Evolutionary conservation across 2,329 filamentous ascomycete genomes (phyloP).

Genomic region (Hyphodiscus sp.): DNA sequence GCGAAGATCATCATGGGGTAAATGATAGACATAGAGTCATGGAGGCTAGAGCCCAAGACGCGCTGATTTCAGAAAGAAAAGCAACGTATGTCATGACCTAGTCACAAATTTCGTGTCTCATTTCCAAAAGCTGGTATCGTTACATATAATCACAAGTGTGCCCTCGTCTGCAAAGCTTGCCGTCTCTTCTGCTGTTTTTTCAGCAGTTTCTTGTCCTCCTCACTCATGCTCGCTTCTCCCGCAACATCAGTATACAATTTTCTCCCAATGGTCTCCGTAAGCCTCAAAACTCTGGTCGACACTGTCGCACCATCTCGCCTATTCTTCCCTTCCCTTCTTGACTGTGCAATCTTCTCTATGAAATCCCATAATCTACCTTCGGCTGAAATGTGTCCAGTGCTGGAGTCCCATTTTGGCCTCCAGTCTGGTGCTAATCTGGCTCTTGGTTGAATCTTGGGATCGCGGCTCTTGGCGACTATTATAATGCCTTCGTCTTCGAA

Average conservation of each 20-base stretch:
- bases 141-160: slow-evolving; percentile 39
- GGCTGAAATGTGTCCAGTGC: slow-evolving; percentile 55
- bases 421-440: slow-evolving; percentile 69
- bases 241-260: slow-evolving; percentile 57
- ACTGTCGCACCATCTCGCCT: slow-evolving; percentile 89
- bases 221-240: slow-evolving; percentile 34
- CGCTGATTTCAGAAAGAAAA: background rate
- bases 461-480: slow-evolving; percentile 61
- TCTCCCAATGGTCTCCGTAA: slow-evolving; percentile 68
- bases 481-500: slow-evolving; percentile 91
- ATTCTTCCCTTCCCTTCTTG: slow-evolving; percentile 89
- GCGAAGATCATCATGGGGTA: background rate
- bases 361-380: slow-evolving; percentile 85
- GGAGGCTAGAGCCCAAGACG: background rate
- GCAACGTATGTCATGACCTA: background rate
- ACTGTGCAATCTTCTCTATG: slow-evolving; percentile 77
- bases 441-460: slow-evolving; percentile 51
- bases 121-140: slow-evolving; percentile 1
- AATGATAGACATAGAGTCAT: background rate
- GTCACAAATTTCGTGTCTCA: slow-evolving; percentile 9
- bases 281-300: slow-evolving; percentile 67
- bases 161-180: slow-evolving; percentile 41
- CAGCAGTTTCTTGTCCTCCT: slow-evolving; percentile 43
- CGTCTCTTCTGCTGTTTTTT: slow-evolving; percentile 43
- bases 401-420: slow-evolving; percentile 59